Percentiles rank a stretch among this genome's conserved stretches.
These are phyloP conservation scores for Cyclostephanos invisitatus DNA, from an alignment of 108 stramenopile species.

Conservation along the genomic window DNA sequence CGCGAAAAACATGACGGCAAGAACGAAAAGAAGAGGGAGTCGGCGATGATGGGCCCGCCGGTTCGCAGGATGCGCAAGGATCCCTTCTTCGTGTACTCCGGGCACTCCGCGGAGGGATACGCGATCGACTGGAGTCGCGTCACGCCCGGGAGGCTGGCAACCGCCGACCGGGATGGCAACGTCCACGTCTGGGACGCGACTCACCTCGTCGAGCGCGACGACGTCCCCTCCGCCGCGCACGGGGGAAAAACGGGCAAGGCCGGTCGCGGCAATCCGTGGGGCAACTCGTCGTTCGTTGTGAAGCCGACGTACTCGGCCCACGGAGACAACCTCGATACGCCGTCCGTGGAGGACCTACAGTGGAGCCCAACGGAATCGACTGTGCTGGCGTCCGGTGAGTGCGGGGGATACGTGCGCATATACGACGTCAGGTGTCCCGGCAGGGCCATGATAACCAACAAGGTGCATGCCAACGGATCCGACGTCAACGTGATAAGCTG, in stretches of 20 bases:
- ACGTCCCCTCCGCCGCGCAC: slow-evolving; percentile 17
- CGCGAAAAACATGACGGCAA: slow-evolving; percentile 39
- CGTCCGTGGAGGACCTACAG: slow-evolving; percentile 94
- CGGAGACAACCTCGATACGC: slow-evolving; percentile 52
- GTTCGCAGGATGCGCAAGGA: slow-evolving; percentile 49
- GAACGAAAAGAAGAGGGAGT: slow-evolving; percentile 48
- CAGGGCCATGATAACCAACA: slow-evolving; percentile 80
- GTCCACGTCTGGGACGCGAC: slow-evolving; percentile 85
- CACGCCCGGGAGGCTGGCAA: slow-evolving; percentile 76
- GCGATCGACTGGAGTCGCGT: slow-evolving; percentile 91
- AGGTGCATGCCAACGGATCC: slow-evolving; percentile 64
- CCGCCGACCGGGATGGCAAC: slow-evolving; percentile 88
- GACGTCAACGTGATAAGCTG: slow-evolving; percentile 98
- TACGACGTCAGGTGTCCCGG: slow-evolving; percentile 89
- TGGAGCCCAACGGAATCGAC: slow-evolving; percentile 95
- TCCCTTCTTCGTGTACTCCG: slow-evolving; percentile 78
- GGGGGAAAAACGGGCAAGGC: slow-evolving; percentile 13
- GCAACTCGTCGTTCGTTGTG: slow-evolving; percentile 50
- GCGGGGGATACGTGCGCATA: slow-evolving; percentile 79
- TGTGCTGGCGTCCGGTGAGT: slow-evolving; percentile 90
- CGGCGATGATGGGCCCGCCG: slow-evolving; percentile 3
- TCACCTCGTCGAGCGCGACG: slow-evolving; percentile 20
- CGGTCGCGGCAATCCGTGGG: slow-evolving; percentile 30
- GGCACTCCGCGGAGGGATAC: slow-evolving; percentile 89
- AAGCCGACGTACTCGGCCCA: slow-evolving; percentile 54